Base-by-base conservation (phyloP, 2,329 filamentous ascomycete genomes). In the Saccharata proteae region DNA sequence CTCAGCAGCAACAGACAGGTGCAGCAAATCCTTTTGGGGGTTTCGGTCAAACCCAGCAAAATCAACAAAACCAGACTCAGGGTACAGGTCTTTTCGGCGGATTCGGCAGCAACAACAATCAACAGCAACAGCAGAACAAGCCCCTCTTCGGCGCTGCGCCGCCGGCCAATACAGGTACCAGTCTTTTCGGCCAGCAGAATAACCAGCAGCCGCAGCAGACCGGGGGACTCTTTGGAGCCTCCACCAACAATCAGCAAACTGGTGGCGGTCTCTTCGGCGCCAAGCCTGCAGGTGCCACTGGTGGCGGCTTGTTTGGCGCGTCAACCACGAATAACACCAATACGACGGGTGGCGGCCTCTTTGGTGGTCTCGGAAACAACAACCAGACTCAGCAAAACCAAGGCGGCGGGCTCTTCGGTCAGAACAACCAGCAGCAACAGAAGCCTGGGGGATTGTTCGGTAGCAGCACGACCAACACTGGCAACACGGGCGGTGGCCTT, bases 181-280 rank as follows among this genome's bases (percentile, higher is more conserved):
- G 60, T 24, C 43, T 76, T 5, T 74, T 76, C 39, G 64, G 67
- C 10, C 47, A 47, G 16, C 34, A 31, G 9, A 30, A 31, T 12
- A 36, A 33, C n/a, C 15, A 6, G 6, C 31, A 40, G 16, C 27
- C 38, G 17, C 25, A 32, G 3, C 24, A 36, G 12, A 46, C 58
- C 9, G 57, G 60, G 16, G 48, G 54, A 16, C 43, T 77, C 5
- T 74, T 76, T 39, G 64, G 67, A 8, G 49, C 46, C 24, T 46
- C 50, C 23, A 42, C 64, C 27, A 47, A 42, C 30, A 42, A 47
- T 15, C 45, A 52, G 38, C 50, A 54, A 40, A 12, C 18, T 16
- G 46, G 49, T 26, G 46, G 51, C 18, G 48, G 54, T 26, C 49
- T 64, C 9, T 64, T 64, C 30, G 59, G 58, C n/a, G 47, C 44